phyloP scores from a whole-genome alignment of 768 basidiomycete species.

The Amanita pallidorosea region DNA sequence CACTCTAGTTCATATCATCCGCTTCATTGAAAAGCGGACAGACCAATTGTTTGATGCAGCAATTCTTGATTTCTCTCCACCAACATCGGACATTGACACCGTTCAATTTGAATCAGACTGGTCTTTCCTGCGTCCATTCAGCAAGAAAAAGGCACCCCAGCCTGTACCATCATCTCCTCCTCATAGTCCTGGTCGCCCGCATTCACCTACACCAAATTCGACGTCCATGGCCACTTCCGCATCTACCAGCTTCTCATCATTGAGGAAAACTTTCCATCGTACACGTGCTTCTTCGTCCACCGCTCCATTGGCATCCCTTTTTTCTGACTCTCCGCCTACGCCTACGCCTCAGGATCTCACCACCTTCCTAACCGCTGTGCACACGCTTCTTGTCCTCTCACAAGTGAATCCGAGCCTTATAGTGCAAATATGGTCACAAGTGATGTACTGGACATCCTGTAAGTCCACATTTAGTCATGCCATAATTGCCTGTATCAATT shows the following conservation, averaged over 20 bases:
- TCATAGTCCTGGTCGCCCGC: constrained; percentile 32
- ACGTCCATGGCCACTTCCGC: constrained; percentile 32
- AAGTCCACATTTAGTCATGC: constrained; percentile 20
- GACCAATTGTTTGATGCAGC: constrained; percentile 78
- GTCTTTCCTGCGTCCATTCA: constrained; percentile 76
- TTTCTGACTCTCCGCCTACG: constrained; percentile 31
- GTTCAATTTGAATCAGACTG: constrained; percentile 96
- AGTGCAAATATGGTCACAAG: constrained; percentile 91
- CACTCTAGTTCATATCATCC: constrained; percentile 80
- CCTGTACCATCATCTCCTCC: constrained; percentile 33
- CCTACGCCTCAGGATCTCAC: constrained; percentile 50
- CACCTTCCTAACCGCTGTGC: constrained; percentile 74
- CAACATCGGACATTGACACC: constrained; percentile 68
- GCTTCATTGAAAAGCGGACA: constrained; percentile 81
- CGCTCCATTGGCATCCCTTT: constrained; percentile 38
- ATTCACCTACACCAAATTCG: constrained; percentile 40
- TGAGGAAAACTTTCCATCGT: constrained; percentile 53
- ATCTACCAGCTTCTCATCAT: constrained; percentile 52
- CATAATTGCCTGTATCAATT: constrained; percentile 7
- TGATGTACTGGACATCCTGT: constrained; percentile 98
- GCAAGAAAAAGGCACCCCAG: constrained; percentile 44
- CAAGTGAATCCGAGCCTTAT: constrained; percentile 85
- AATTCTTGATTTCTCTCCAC: constrained; percentile 72
- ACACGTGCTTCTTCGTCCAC: constrained; percentile 32
- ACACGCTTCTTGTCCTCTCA: constrained; percentile 74